Conservation (phyloP, 257 asterid species). For the Fraxinus cuspidata region DNA sequence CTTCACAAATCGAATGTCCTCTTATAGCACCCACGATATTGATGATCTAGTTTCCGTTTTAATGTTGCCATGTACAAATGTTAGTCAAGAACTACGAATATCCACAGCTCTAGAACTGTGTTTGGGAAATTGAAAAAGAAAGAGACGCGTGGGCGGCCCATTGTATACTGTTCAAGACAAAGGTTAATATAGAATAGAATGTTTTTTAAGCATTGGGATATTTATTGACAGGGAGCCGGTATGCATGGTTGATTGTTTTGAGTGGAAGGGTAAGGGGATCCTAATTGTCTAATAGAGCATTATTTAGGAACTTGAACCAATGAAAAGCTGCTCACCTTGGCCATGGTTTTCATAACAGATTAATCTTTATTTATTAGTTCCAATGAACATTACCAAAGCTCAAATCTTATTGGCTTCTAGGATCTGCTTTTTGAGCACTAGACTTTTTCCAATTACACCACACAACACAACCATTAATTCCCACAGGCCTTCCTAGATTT, state of each 20-base stretch:
- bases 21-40: no score
- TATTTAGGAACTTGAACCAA: slow-evolving; percentile 48
- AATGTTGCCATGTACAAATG: no score
- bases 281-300: slow-evolving; percentile 6
- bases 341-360: slow-evolving; percentile 40
- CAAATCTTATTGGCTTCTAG: slow-evolving; percentile 61
- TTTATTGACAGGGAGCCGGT: background rate
- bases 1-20: no score
- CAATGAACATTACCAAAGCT: slow-evolving; percentile 17
- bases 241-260: background rate
- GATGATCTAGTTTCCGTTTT: no score
- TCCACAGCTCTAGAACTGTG: no score
- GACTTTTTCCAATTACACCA: slow-evolving; percentile 2
- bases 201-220: background rate
- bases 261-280: slow-evolving; percentile 14
- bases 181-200: background rate
- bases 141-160: no score
- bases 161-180: background rate
- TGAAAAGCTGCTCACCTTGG: slow-evolving; percentile 20
- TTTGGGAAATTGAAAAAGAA: no score
- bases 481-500: background rate
- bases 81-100: no score
- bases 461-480: background rate
- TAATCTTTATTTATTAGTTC: slow-evolving; percentile 38
- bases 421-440: slow-evolving; percentile 40